A percentile compares a stretch with the other conserved stretches of the same genome.
Conservation (phyloP, 2,329 filamentous ascomycete genomes). For the Didymella lethalis region DNA sequence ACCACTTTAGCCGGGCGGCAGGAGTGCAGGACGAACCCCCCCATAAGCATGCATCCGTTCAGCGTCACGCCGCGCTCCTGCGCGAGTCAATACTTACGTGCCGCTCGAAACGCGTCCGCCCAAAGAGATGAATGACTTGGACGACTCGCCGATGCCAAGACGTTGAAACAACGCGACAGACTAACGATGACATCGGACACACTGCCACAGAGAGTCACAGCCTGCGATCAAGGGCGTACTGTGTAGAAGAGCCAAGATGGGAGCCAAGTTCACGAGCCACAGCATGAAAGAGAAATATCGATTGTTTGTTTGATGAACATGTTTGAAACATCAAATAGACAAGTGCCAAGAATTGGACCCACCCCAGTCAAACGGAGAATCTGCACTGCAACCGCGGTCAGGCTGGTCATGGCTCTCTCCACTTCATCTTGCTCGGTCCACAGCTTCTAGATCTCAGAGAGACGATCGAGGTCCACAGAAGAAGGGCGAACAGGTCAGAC, state of each 20-base stretch:
- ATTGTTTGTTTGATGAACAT: slow-evolving; percentile 23
- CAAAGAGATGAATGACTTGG: slow-evolving; percentile 3
- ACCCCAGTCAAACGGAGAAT: slow-evolving; percentile 10
- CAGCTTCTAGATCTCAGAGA: slow-evolving; percentile 19
- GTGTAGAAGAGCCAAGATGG: slow-evolving; percentile 1
- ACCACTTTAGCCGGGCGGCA: slow-evolving; percentile 16
- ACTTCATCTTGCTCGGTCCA: slow-evolving; percentile 10
- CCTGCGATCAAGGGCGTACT: slow-evolving; percentile 1
- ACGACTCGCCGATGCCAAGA: not conserved
- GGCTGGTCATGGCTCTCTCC: not conserved
- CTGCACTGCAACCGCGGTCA: slow-evolving; percentile 4
- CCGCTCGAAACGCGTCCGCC: not conserved
- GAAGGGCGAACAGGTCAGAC: slow-evolving; percentile 1
- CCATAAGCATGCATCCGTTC: slow-evolving; percentile 3
- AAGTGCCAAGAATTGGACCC: slow-evolving; percentile 11
- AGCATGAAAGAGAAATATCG: slow-evolving; percentile 15
- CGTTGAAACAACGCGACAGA: not conserved
- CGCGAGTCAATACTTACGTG: slow-evolving; percentile 2
- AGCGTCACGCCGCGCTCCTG: slow-evolving; percentile 15
- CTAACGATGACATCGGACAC: slow-evolving; percentile 1
- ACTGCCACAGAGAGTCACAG: slow-evolving; percentile 13
- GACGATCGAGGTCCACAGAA: slow-evolving; percentile 15
- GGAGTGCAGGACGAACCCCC: slow-evolving; percentile 3
- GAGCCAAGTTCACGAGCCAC: slow-evolving; percentile 3
- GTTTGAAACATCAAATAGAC: slow-evolving; percentile 18